Evolutionary conservation across 2,329 filamentous ascomycete genomes (phyloP), one percentile per base, ranked within the genome.

Genomic region (Pseudovirgaria hyperparasitica): DNA sequence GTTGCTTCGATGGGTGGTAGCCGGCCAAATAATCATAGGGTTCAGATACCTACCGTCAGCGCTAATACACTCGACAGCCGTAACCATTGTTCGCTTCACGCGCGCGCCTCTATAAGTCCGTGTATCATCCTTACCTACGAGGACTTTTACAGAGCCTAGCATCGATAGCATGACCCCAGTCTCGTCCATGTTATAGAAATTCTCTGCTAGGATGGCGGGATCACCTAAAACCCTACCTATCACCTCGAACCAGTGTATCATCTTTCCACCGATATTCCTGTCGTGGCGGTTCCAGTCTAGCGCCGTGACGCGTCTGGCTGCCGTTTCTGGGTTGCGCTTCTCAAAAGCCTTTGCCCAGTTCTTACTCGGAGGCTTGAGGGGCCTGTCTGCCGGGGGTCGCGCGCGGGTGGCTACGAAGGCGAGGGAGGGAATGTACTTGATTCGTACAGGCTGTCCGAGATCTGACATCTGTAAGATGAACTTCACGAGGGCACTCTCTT

Each of bases 401-500:
- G 34, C 17, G 25, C 30, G 25, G 12, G 37, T 29, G 14, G 31
- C 26, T 33, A 27, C 32, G 21, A 38, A 37, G 22, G 36, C 38
- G 30, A 40, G 26, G 12, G 30, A 30, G 27, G 24, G 23, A 30
- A 41, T 25, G 23, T 38, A 35, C 25, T 42, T 41, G 5, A 42
- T 32, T 30, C 19, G 34, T 9, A 41, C 21, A 36, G 32, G 32
- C 19, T 29, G 18, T 27, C 40, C 31, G 20, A 37, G 25, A 23
- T 26, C 17, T 31, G 25, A 21, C 29, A 29, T 34, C 19, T 30
- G 31, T 32, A 38, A 18, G 17, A 42, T n/a, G 23, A 34, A 41
- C 16, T 38, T 19, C 14, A 33, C 27, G 28, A 47, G 25, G 20
- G 41, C 43, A 29, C 45, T 39, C 40, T 45, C 44, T 38, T 48